These are phyloP conservation scores for Tothia fuscella DNA, from an alignment of 2,329 filamentous ascomycete genomes.

Conservation along the genomic window DNA sequence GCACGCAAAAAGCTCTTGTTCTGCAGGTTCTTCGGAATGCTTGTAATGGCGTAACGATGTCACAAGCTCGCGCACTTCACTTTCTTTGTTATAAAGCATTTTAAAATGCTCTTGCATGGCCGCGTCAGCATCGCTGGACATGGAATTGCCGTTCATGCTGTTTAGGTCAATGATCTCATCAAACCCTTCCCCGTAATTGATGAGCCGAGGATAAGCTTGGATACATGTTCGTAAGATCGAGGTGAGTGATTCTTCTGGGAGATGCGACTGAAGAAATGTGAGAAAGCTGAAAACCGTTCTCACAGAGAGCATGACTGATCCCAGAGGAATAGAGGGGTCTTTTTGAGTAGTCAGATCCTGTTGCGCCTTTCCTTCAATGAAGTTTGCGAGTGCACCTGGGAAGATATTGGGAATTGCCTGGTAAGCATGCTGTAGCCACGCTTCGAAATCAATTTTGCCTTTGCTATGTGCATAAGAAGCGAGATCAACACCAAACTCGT, in stretches of 20 bases:
- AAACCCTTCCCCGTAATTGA: slow-evolving; percentile 90
- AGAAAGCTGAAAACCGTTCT: slow-evolving; percentile 76
- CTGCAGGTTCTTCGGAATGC: slow-evolving; percentile 65
- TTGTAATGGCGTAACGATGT: slow-evolving; percentile 79
- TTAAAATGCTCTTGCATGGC: slow-evolving; percentile 98
- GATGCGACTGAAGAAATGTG: slow-evolving; percentile 55
- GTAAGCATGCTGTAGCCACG: slow-evolving; percentile 65
- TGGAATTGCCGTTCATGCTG: slow-evolving; percentile 65
- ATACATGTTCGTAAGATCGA: slow-evolving; percentile 78
- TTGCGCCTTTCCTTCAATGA: slow-evolving; percentile 72
- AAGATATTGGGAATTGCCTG: slow-evolving; percentile 54
- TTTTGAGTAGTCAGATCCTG: slow-evolving; percentile 67
- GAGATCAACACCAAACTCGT: slow-evolving; percentile 77
- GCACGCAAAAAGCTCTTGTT: slow-evolving; percentile 93
- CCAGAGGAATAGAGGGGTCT: slow-evolving; percentile 40
- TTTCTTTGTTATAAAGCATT: slow-evolving; percentile 89
- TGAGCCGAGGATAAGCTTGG: slow-evolving; percentile 81
- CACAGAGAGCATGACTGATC: slow-evolving; percentile 64
- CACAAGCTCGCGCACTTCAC: slow-evolving; percentile 76
- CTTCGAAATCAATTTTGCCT: slow-evolving; percentile 64
- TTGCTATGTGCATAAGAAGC: slow-evolving; percentile 75
- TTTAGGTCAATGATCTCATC: slow-evolving; percentile 86
- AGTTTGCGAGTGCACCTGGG: slow-evolving; percentile 61
- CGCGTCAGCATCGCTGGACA: slow-evolving; percentile 66
- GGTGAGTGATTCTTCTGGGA: slow-evolving; percentile 58